Conservation (phyloP, 129 eudicot genomes). For the Kitagawia praeruptora region DNA sequence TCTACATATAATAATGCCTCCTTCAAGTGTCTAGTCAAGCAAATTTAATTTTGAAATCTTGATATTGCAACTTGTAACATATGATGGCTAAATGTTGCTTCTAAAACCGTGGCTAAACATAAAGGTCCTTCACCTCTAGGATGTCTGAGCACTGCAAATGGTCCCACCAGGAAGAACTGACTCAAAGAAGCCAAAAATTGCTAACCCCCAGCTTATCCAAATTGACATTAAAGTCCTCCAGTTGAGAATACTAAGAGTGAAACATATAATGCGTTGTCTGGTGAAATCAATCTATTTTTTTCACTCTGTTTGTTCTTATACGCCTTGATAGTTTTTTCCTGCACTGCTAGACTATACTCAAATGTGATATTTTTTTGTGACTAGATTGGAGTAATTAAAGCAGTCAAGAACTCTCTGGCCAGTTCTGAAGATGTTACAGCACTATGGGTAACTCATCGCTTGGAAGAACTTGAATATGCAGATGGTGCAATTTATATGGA, state of each 20-base stretch:
- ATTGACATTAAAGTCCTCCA: not conserved
- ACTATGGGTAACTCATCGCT: slow-evolving; percentile 88
- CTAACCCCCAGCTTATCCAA: not conserved
- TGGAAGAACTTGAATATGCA: slow-evolving; percentile 81
- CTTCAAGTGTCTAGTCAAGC: too few relatives aligned
- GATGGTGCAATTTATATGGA: slow-evolving; percentile 92
- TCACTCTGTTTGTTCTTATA: not conserved
- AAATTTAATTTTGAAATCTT: not conserved
- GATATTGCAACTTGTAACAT: not conserved
- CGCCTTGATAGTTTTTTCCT: not conserved
- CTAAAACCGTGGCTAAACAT: not conserved
- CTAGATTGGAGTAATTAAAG: slow-evolving; percentile 70
- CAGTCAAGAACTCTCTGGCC: slow-evolving; percentile 57
- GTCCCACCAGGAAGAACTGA: not conserved
- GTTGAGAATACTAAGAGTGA: not conserved
- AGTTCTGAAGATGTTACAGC: slow-evolving; percentile 58
- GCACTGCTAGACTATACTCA: not conserved
- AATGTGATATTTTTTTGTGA: not conserved
- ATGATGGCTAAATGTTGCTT: not conserved
- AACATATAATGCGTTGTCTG: not conserved
- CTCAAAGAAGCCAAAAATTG: not conserved
- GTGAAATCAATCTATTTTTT: not conserved
- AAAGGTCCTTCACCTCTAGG: not conserved
- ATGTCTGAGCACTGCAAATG: not conserved
- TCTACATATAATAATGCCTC: not conserved